Evolutionary conservation across 768 basidiomycete species (phyloP), one percentile per base, ranked within the genome.

Genomic region (Amanita exitialis): DNA sequence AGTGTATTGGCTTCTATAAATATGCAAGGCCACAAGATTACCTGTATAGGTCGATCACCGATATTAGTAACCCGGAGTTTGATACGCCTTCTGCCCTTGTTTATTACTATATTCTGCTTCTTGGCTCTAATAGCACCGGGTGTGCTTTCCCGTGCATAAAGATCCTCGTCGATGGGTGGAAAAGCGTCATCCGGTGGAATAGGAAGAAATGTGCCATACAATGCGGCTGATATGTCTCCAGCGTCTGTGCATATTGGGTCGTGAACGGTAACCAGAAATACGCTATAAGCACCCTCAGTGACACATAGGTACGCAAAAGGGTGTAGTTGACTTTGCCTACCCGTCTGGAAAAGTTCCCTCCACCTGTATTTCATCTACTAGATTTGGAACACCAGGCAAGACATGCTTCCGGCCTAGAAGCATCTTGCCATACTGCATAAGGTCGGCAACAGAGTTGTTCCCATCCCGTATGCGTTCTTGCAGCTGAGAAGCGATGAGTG

Each of bases 381-480:
- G 75, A 5, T 72, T 68, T 0, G 85, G 76, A 0, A 98, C 93
- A 38, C 79, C 79, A 0, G 91, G 80, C 49, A 93, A 74, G 37
- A 98, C 95, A 67, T 98, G 95, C 44, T 90, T 69, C 27, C 90
- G 72, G 2, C 95, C 94, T 7, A 99, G 75, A 47, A 99, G 63
- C 16, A 76, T 78, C 71, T 93, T 97, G 6, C 96, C 96, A 58
- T 87, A 73, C 44, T 90, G 82, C 94, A 95, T 95, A n/a, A 99
- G 69, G 55, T 97, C 80, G 0, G 90, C 77, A 7, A 98, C 94
- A 0, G 82, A 80, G 62, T 92, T 76, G 13, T 67, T 63, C 3
- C 94, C 95, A 86, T 98, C 96, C 8, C 96, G 77, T 58, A 96
- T 95, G 44, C 82, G 79, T 64, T 97, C 95, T 59, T 98, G 95